These are phyloP conservation scores for Dimocarpus longan DNA, from an alignment of 345 rosid genomes.

Conservation along the genomic window DNA sequence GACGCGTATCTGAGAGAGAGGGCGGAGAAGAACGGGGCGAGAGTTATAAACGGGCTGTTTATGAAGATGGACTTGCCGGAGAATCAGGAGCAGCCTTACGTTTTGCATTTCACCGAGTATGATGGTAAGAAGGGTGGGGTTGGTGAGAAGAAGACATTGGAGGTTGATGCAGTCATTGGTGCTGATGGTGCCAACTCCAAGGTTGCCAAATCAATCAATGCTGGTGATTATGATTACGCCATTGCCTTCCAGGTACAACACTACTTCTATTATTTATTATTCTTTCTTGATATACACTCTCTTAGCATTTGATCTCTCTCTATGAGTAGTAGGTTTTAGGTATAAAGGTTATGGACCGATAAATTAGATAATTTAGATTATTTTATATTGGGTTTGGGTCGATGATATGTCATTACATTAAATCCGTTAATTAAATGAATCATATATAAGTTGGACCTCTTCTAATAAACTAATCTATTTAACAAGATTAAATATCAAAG, in stretches of 20 bases:
- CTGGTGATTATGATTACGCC: conserved; percentile 95
- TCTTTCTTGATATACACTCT: background rate
- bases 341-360: too few species aligned
- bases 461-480: too few species aligned
- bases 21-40: conserved; percentile 75
- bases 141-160: conserved; percentile 74
- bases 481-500: too few species aligned
- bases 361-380: too few species aligned
- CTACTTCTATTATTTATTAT: too few species aligned
- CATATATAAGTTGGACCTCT: too few species aligned
- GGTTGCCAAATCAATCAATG: conserved; percentile 84
- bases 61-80: conserved; percentile 81
- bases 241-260: conserved; percentile 91
- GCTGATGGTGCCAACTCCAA: conserved; percentile 98
- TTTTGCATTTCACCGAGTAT: conserved; percentile 83
- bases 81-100: conserved; percentile 53
- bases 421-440: too few species aligned
- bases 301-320: too few species aligned
- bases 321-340: too few species aligned
- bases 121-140: conserved; percentile 63
- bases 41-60: conserved; percentile 79
- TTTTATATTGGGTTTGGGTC: too few species aligned
- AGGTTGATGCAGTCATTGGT: conserved; percentile 92
- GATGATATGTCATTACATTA: too few species aligned
- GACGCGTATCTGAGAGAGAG: conserved; percentile 77